Conservation (phyloP, 768 basidiomycete genomes). For the Leccinum subtestaceum region DNA sequence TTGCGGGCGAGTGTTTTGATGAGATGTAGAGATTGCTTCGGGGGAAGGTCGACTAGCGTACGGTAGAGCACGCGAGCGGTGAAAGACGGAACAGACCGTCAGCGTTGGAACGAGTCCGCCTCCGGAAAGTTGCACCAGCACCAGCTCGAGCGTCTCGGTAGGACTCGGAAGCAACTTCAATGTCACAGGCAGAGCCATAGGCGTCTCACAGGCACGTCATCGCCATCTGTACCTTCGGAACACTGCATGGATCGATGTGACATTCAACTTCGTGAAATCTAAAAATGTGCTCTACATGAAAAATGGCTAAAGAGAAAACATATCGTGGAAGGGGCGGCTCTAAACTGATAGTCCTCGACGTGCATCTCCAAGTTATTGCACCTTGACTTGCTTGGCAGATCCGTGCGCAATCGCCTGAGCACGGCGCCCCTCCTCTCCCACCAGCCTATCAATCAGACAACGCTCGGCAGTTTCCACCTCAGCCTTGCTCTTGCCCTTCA, state of each 20-base stretch:
- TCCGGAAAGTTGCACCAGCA: slow-evolving; percentile 27
- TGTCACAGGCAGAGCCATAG: too few species aligned
- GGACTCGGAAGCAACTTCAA: background rate
- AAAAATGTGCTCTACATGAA: too few species aligned
- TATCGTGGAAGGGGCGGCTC: too few species aligned
- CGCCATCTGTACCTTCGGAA: too few species aligned
- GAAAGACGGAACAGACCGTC: slow-evolving; percentile 23
- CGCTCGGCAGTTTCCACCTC: slow-evolving; percentile 56
- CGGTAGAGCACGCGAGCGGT: slow-evolving; percentile 37
- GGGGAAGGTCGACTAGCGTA: slow-evolving; percentile 34
- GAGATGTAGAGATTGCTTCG: slow-evolving; percentile 35
- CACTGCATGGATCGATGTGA: too few species aligned
- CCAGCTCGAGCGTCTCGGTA: slow-evolving; percentile 35
- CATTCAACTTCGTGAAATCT: too few species aligned
- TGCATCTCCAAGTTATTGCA: slow-evolving; percentile 16
- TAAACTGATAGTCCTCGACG: too few species aligned
- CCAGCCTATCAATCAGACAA: slow-evolving; percentile 56
- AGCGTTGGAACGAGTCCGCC: slow-evolving; percentile 28
- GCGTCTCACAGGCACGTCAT: too few species aligned
- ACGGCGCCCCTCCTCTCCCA: slow-evolving; percentile 68
- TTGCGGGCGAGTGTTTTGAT: slow-evolving; percentile 41
- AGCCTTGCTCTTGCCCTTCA: slow-evolving; percentile 52
- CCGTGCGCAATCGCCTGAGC: slow-evolving; percentile 59
- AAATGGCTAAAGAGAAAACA: too few species aligned
- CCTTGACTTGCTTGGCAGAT: slow-evolving; percentile 30